Evolutionary conservation across 169 alveolate genomes (phyloP).

Genomic region (Toxoplasma gondii): DNA sequence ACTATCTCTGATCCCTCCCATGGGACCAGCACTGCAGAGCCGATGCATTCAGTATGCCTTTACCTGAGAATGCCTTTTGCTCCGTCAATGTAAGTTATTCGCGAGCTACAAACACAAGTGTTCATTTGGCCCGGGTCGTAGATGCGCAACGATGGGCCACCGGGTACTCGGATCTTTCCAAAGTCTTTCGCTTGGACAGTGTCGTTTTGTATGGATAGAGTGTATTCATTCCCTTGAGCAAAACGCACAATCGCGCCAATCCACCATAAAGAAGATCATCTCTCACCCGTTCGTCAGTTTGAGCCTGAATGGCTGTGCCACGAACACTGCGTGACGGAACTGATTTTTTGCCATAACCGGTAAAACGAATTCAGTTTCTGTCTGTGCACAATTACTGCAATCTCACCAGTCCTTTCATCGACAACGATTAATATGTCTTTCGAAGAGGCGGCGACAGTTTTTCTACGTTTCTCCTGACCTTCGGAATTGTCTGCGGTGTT

Average conservation of each 20-base stretch:
- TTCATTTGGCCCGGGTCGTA: constrained; percentile 90
- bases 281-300: neutral
- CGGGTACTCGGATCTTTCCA: constrained; percentile 74
- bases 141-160: constrained; percentile 76
- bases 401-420: constrained; percentile 25
- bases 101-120: constrained; percentile 83
- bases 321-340: too few relatives aligned
- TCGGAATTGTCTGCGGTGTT: neutral
- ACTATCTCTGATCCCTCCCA: neutral
- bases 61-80: constrained; percentile 87
- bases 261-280: neutral
- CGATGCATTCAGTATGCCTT: neutral
- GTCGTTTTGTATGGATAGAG: constrained; percentile 67
- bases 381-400: neutral
- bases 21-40: neutral
- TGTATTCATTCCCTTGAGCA: constrained; percentile 64
- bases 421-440: neutral
- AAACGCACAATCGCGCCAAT: neutral
- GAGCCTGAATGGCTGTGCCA: neutral
- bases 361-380: too few relatives aligned
- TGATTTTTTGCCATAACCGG: too few relatives aligned
- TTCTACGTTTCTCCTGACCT: neutral
- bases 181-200: constrained; percentile 82
- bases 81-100: constrained; percentile 87
- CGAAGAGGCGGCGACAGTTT: neutral